Evolutionary conservation across 306 rosid species (phyloP), one percentile per base, ranked within the genome.

Genomic region (Inga oerstediana): DNA sequence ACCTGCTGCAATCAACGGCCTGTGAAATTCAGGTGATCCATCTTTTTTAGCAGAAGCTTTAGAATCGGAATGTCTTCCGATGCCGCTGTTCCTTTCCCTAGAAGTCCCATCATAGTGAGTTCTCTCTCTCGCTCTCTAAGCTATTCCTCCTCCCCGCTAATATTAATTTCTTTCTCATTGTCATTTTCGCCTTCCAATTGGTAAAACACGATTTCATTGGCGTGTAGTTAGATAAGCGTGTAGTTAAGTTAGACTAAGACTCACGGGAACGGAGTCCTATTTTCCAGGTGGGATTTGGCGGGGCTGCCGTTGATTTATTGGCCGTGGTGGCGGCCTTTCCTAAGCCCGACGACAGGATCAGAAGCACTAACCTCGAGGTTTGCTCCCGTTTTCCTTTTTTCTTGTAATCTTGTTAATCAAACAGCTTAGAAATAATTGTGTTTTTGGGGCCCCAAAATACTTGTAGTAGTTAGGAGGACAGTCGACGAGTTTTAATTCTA

Each of bases 221-320:
- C n/a, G 43, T 24, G 2, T 76, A 27, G 59, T 24, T 24, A 27
- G 30, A 27, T 27, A 27, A 27, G 30, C 30, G 30, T 27, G 30
- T 27, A 27, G 30, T 27, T 27, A 27, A 27, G 59, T 24, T 24
- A 24, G n/a, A 24, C 4, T 22, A 24, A 20, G 49, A 41, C 74
- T 39, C 37, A 2, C 51, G 34, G 52, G 51, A 54, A 34, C 79
- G 56, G 35, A 30, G 22, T 68, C 30, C n/a, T 56, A n/a, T 44
- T 75, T 65, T 72, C 77, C 86, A 96, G 99, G 87, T 96, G n/a
- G 95, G 97, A 3, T 85, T 90, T 62, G 99, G 99, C 61, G 80
- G 84, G 22, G 79, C 64, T 59, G 77, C 68, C 0, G 88, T 94
- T 24, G 99, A 94, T 88, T 81, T 88, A 78, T 81, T 92, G 78